These are phyloP conservation scores for Leccinum fibrillosum DNA, from an alignment of 768 basidiomycete species.

Conservation along the genomic window DNA sequence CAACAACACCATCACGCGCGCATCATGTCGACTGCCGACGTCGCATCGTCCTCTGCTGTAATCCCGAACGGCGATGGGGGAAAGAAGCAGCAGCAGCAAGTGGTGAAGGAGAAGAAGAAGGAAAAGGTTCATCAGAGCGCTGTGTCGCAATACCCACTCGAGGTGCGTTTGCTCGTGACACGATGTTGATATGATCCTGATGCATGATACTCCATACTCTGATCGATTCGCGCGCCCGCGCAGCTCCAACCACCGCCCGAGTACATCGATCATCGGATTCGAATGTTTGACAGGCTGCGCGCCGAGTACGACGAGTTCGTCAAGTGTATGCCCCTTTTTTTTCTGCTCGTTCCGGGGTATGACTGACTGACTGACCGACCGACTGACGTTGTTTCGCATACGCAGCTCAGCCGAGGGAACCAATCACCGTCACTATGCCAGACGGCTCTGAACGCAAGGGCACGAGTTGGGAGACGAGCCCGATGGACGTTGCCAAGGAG, in stretches of 20 bases:
- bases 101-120: conserved; percentile 48
- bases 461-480: conserved; percentile 92
- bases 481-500: conserved; percentile 86
- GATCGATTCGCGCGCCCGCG: background rate
- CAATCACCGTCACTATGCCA: conserved; percentile 76
- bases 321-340: conserved; percentile 48
- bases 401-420: conserved; percentile 70
- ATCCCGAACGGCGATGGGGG: conserved; percentile 35
- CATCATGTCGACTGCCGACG: conserved; percentile 49
- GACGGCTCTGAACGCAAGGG: conserved; percentile 62
- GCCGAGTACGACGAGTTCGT: conserved; percentile 79
- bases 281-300: conserved; percentile 85
- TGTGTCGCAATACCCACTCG: conserved; percentile 54
- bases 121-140: conserved; percentile 29
- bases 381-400: background rate
- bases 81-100: conserved; percentile 29
- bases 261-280: conserved; percentile 87
- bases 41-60: conserved; percentile 53
- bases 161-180: conserved; percentile 39
- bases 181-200: background rate
- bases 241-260: conserved; percentile 81
- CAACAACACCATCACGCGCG: conserved; percentile 4
- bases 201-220: background rate
- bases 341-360: no score
- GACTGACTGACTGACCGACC: background rate